Evolutionary conservation across 345 rosid species (phyloP).

Genomic region (Mercurialis annua): DNA sequence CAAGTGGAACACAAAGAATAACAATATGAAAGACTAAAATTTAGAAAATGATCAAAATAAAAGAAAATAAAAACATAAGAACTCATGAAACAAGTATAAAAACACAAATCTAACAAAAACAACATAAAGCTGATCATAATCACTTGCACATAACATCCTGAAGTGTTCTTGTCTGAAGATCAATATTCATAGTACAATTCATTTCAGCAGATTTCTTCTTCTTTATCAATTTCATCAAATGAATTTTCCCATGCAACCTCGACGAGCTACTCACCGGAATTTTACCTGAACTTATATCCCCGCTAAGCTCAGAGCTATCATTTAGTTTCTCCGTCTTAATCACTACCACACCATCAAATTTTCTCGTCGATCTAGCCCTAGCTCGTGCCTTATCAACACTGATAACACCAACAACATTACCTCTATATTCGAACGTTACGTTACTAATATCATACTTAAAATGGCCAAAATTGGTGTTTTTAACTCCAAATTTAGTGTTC

Average conservation of each 20-base stretch:
- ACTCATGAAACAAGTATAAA: no score
- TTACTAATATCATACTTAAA: slow-evolving; percentile 20
- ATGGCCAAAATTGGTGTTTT: slow-evolving; percentile 35
- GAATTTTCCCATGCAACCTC: slow-evolving; percentile 21
- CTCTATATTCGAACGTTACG: slow-evolving; percentile 22
- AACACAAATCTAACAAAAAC: background rate
- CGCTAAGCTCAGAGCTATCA: background rate
- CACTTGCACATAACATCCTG: slow-evolving; percentile 29
- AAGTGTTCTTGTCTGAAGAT: slow-evolving; percentile 11
- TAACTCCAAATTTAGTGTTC: slow-evolving; percentile 17
- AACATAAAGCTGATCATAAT: background rate
- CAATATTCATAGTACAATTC: slow-evolving; percentile 30
- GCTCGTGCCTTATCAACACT: slow-evolving; percentile 17
- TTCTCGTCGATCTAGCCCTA: slow-evolving; percentile 22
- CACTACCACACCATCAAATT: slow-evolving; percentile 12
- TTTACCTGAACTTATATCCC: slow-evolving; percentile 16
- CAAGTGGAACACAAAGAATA: background rate
- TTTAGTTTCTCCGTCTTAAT: background rate
- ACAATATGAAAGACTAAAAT: background rate
- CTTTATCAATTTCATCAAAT: slow-evolving; percentile 20
- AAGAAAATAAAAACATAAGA: no score
- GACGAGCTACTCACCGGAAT: slow-evolving; percentile 17
- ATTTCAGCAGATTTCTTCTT: slow-evolving; percentile 28
- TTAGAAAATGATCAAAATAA: background rate
- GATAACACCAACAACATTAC: slow-evolving; percentile 15